phyloP scores from a whole-genome alignment of 2,329 filamentous ascomycete species.

The Beauveria scarabaeidicola region DNA sequence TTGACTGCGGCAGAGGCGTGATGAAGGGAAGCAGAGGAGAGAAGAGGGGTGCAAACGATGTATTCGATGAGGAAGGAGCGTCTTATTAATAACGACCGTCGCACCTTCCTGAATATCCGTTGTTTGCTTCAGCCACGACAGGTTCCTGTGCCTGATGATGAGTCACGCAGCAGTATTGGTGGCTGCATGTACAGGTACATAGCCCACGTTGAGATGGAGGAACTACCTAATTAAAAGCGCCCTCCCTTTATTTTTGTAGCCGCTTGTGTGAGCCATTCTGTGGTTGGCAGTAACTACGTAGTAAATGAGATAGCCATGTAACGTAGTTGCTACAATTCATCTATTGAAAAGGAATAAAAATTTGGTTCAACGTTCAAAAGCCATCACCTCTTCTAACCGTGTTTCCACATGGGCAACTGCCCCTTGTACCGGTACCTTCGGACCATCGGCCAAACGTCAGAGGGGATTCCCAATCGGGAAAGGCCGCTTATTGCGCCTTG shows the following conservation, averaged over 20 bases:
- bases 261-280: too few species aligned
- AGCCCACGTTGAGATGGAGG: not conserved
- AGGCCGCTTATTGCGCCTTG: not conserved
- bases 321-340: too few species aligned
- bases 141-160: not conserved
- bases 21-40: not conserved
- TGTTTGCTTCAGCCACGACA: not conserved
- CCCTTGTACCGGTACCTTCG: constrained; percentile 6
- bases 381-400: too few species aligned
- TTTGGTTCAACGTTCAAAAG: too few species aligned
- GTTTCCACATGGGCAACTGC: too few species aligned
- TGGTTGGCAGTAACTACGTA: too few species aligned
- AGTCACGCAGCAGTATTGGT: not conserved
- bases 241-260: too few species aligned
- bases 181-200: not conserved
- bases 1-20: not conserved
- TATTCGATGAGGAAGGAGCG: not conserved
- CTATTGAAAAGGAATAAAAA: not conserved
- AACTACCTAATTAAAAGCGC: too few species aligned
- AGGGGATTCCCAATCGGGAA: not conserved
- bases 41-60: not conserved
- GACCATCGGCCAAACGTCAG: constrained; percentile 9
- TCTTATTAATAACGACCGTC: not conserved
- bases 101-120: constrained; percentile 2
- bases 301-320: too few species aligned